Conservation (phyloP, 2,329 filamentous ascomycete species). For the Penicillium digitatum region DNA sequence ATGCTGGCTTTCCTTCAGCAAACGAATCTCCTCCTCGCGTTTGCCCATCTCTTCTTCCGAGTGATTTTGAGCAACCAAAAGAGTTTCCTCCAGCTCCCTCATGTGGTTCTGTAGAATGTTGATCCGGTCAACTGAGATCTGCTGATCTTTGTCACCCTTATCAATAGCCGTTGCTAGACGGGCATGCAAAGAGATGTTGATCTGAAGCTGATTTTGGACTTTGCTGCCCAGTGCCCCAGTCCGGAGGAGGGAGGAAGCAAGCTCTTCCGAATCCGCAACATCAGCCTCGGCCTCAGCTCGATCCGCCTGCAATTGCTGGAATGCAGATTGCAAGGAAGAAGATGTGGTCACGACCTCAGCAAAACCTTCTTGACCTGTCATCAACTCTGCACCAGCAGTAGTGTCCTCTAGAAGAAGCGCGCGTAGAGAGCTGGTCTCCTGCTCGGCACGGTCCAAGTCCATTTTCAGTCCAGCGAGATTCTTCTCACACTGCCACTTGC, state of each 20-base stretch:
- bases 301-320: slow-evolving; percentile 67
- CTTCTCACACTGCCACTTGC: slow-evolving; percentile 95
- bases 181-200: slow-evolving; percentile 69
- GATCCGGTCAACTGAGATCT: slow-evolving; percentile 74
- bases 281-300: slow-evolving; percentile 64
- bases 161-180: slow-evolving; percentile 75
- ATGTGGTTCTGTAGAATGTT: slow-evolving; percentile 77
- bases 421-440: slow-evolving; percentile 82
- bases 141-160: slow-evolving; percentile 79
- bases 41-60: slow-evolving; percentile 78
- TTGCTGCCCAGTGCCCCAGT: slow-evolving; percentile 76
- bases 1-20: slow-evolving; percentile 72
- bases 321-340: slow-evolving; percentile 68
- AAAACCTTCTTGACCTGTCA: slow-evolving; percentile 43
- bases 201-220: slow-evolving; percentile 74
- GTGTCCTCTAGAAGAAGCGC: slow-evolving; percentile 77
- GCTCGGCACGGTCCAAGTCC: slow-evolving; percentile 91
- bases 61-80: slow-evolving; percentile 75
- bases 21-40: slow-evolving; percentile 79
- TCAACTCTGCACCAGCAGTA: slow-evolving; percentile 60
- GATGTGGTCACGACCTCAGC: slow-evolving; percentile 57
- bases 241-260: slow-evolving; percentile 68
- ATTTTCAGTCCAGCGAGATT: slow-evolving; percentile 85
- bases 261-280: slow-evolving; percentile 66
- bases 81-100: slow-evolving; percentile 74